phyloP scores from a whole-genome alignment of 306 rosid genomes.

The Herpetospermum pedunculosum region DNA sequence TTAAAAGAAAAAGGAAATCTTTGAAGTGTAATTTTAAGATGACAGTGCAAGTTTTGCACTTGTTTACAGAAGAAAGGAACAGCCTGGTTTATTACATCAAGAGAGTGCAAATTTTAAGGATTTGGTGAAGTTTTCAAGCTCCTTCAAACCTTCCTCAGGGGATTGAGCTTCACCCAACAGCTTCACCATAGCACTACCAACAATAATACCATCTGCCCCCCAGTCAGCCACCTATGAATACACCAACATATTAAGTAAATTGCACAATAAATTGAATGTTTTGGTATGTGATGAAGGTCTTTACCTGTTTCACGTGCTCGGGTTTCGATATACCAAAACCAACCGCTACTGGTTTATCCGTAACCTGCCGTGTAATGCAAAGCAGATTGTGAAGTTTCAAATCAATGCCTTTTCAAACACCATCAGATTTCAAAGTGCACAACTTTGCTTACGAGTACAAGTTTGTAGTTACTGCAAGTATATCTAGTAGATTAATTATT shows the following conservation, averaged over 20 bases:
- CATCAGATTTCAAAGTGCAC: not conserved
- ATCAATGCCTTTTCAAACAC: not conserved
- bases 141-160: conserved; percentile 76
- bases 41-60: not conserved
- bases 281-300: not conserved
- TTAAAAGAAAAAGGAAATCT: not conserved
- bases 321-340: conserved; percentile 91
- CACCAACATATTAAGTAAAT: not conserved
- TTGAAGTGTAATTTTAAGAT: not conserved
- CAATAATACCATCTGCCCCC: conserved; percentile 96
- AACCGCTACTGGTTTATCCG: conserved; percentile 78
- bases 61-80: not conserved
- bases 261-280: not conserved
- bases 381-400: not conserved
- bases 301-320: conserved; percentile 77
- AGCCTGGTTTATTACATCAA: not conserved
- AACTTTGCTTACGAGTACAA: too few species aligned
- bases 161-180: conserved; percentile 65
- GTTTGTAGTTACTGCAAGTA: not conserved
- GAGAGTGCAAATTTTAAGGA: conserved; percentile 22
- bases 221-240: conserved; percentile 48
- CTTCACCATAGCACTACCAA: conserved; percentile 90
- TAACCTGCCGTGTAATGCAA: conserved; percentile 24
- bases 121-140: conserved; percentile 44
- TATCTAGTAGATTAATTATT: not conserved